Conservation (phyloP, 2,329 filamentous ascomycete genomes). For the Pestalotiopsis sp. region DNA sequence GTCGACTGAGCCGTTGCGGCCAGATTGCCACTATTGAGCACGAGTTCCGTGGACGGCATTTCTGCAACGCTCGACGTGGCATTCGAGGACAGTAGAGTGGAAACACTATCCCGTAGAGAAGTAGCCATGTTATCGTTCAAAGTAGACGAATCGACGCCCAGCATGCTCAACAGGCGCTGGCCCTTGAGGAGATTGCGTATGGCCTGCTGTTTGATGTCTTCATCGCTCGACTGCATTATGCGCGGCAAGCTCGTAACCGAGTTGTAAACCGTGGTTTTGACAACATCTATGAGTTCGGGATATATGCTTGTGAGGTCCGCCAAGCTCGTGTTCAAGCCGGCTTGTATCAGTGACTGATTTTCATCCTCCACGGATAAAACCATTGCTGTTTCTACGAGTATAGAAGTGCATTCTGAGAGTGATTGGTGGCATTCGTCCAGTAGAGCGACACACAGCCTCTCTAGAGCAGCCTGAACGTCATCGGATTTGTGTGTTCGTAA, state of each 20-base stretch:
- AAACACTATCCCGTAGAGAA: constrained; percentile 75
- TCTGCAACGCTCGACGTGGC: constrained; percentile 35
- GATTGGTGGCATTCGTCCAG: constrained; percentile 79
- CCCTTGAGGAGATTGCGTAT: constrained; percentile 78
- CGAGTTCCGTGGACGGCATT: constrained; percentile 24
- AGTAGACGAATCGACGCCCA: constrained; percentile 65
- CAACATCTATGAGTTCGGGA: constrained; percentile 59
- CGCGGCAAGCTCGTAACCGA: constrained; percentile 83
- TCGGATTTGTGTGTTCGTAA: constrained; percentile 69
- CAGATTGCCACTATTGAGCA: constrained; percentile 31
- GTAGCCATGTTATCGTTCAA: constrained; percentile 68
- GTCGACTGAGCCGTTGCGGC: constrained; percentile 19
- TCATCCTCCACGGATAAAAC: constrained; percentile 60
- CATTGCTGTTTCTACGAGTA: constrained; percentile 82
- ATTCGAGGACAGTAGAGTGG: constrained; percentile 39
- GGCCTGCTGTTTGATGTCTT: constrained; percentile 71
- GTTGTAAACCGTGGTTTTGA: constrained; percentile 73
- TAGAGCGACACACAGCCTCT: constrained; percentile 71
- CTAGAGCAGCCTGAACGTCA: constrained; percentile 69
- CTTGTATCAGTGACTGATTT: constrained; percentile 40
- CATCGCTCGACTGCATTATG: constrained; percentile 82
- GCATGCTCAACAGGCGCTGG: constrained; percentile 63
- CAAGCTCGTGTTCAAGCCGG: constrained; percentile 59
- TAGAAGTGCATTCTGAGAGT: constrained; percentile 66
- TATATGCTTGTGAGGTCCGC: constrained; percentile 65